Percentiles rank a stretch among this genome's conserved stretches.
Evolutionary conservation across 257 asterid genomes (phyloP).

Genomic region (Henckelia pumila): DNA sequence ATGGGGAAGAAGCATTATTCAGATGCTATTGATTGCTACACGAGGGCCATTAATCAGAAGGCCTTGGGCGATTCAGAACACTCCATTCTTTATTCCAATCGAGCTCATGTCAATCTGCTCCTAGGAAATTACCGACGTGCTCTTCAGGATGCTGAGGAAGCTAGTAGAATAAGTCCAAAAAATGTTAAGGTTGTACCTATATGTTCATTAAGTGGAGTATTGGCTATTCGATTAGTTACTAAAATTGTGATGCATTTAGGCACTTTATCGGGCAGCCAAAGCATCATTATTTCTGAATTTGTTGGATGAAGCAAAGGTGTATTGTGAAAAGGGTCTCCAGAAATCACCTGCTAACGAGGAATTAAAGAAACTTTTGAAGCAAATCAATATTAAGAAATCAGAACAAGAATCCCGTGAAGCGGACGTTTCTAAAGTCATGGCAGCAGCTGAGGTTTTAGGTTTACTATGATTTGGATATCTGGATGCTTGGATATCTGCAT

Average conservation of each 20-base stretch:
- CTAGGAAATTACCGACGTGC: constrained; percentile 80
- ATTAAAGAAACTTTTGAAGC: constrained; percentile 61
- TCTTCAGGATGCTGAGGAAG: constrained; percentile 85
- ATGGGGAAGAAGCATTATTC: constrained; percentile 77
- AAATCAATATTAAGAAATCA: constrained; percentile 43
- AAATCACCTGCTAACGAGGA: constrained; percentile 73
- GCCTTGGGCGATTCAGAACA: constrained; percentile 65
- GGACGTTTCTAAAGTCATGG: constrained; percentile 61
- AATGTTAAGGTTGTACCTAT: constrained; percentile 61
- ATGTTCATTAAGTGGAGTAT: constrained; percentile 4
- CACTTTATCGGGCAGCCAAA: constrained; percentile 78
- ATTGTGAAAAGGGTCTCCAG: constrained; percentile 68
- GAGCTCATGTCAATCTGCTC: constrained; percentile 90
- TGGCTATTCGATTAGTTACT: constrained; percentile 14
- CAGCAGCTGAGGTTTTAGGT: constrained; percentile 59
- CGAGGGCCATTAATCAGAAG: constrained; percentile 86
- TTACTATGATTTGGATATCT: constrained; percentile 8
- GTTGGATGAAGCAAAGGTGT: constrained; percentile 68
- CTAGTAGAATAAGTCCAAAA: constrained; percentile 55
- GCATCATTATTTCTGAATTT: constrained; percentile 70
- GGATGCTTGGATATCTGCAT: not conserved
- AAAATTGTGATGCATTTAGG: constrained; percentile 40
- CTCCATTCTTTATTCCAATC: constrained; percentile 68
- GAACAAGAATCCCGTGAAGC: constrained; percentile 50
- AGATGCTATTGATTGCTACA: constrained; percentile 89